phyloP scores from a whole-genome alignment of 1,284 basidiomycete genomes.

The Veloporphyrellus conicus region DNA sequence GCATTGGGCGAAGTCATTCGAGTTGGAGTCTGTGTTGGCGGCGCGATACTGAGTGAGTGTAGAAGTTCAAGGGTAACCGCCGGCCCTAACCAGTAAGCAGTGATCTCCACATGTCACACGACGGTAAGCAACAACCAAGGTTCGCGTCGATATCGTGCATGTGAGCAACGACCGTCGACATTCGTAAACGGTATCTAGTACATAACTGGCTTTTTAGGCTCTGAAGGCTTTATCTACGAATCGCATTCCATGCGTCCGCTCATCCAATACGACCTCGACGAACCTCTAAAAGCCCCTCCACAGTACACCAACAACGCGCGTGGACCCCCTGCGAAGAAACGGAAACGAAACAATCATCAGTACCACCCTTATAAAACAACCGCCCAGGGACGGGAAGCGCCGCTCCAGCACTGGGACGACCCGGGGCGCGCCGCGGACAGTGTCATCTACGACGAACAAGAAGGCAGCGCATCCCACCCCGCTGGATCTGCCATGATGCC shows the following conservation, averaged over 20 bases:
- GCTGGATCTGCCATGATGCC: no score
- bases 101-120: no score
- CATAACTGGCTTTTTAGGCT: no score
- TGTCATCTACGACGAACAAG: slow-evolving; percentile 35
- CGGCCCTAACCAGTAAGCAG: no score
- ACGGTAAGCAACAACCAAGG: no score
- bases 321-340: slow-evolving; percentile 45
- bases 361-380: slow-evolving; percentile 5
- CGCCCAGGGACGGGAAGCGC: slow-evolving; percentile 18
- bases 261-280: slow-evolving; percentile 48
- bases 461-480: background rate
- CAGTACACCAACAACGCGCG: background rate
- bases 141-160: no score
- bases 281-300: slow-evolving; percentile 2
- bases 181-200: no score
- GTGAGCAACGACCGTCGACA: no score
- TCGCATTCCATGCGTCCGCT: slow-evolving; percentile 40
- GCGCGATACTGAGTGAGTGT: no score
- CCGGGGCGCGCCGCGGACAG: slow-evolving; percentile 31
- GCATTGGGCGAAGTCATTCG: slow-evolving; percentile 9
- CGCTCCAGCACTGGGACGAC: slow-evolving; percentile 45
- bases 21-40: no score
- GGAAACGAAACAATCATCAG: slow-evolving; percentile 40
- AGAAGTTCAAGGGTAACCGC: no score
- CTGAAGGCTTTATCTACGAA: no score